Base-by-base conservation (phyloP, 208 protist species). In the Acanthamoeba culbertsoni region DNA sequence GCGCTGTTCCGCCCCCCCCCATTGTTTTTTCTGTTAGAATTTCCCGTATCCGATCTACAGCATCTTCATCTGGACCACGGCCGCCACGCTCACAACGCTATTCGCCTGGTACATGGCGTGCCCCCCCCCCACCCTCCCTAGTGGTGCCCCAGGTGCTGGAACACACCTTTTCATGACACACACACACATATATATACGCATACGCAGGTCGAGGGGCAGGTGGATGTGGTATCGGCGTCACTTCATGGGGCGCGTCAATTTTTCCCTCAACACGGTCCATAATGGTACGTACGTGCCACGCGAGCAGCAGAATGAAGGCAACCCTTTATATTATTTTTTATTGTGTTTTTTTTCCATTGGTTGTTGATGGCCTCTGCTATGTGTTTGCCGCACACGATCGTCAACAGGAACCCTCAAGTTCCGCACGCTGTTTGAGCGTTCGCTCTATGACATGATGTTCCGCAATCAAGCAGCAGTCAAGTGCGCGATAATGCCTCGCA, bases 391-490 rank as follows among this genome's bases (percentile, higher is more conserved):
- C n/a, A n/a, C n/a, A n/a, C n/a, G n/a, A n/a, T n/a, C n/a, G n/a
- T n/a, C n/a, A n/a, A 46, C 43, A 53, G 51, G 51, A 14, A 86
- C 77, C 2, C 77, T 86, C 45, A 53, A 86, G 77, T 86, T 86
- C n/a, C 43, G 77, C 14, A 86, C 77, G 42, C 48, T 86, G 28
- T 86, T 86, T 42, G 77, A 86, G 37, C 77, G 77, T 46, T 37
- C 23, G 7, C 23, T 86, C 10, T 59, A 62, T 3, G 77, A 86
- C 45, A 55, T 86, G 45, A 86, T 86, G 77, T 86, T 86, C 37
- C 77, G 77, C 37, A 86, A 86, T 28, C 77, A 86, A n/a, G 77
- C 77, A n/a, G 77, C 77, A 16, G 77, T 86, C 77, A 86, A 86
- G 77, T 86, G 35, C 77, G 5, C 37, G n/a, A n/a, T n/a, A n/a